Evolutionary conservation across 2,329 filamentous ascomycete species (phyloP), one percentile per base, ranked within the genome.

Genomic region (Scedosporium aurantiacum): DNA sequence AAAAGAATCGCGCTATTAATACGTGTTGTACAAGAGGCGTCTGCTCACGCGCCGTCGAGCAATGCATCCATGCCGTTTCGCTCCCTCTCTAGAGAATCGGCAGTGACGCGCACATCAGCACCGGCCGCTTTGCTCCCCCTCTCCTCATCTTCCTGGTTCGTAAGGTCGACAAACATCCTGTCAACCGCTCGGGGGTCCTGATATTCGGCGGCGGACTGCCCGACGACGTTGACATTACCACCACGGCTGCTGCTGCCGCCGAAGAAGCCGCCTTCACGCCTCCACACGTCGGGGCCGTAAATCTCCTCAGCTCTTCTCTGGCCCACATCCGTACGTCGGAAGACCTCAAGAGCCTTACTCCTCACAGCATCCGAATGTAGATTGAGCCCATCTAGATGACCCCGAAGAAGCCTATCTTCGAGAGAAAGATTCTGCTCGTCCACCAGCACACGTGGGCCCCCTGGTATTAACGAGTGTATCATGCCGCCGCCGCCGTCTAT

Each of bases 121-220:
- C 64, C 63, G 1, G 57, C 59, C 37, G 72, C 70, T 54, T 73
- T 73, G 64, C 71, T 72, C 66, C 76, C 78, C 8, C 62, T 70
- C 60, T 78, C 76, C 4, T 81, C 79, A 25, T 81, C 78, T 16
- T 80, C 78, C 62, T 79, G 75, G 62, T 82, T 81, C 3, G 79
- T 81, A 65, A 83, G 75, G 52, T 82, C 80, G 54, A 78, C 74
- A 67, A 83, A 82, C 78, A 83, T 82, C 65, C 77, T 78, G 61
- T 82, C 78, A 3, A 80, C 79, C 27, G 78, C 79, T 52, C 74
- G 75, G 25, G 75, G 74, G 18, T 79, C 78, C 41, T 50, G 54
- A 12, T 32, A 27, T 18, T 60, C 45, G 72, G 69, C 45, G 72
- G 69, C 2, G 64, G 67, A 5, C n/a, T 50, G 57, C 6, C 40